phyloP scores from a whole-genome alignment of 2,329 filamentous ascomycete genomes.

The Diaporthe capsici region DNA sequence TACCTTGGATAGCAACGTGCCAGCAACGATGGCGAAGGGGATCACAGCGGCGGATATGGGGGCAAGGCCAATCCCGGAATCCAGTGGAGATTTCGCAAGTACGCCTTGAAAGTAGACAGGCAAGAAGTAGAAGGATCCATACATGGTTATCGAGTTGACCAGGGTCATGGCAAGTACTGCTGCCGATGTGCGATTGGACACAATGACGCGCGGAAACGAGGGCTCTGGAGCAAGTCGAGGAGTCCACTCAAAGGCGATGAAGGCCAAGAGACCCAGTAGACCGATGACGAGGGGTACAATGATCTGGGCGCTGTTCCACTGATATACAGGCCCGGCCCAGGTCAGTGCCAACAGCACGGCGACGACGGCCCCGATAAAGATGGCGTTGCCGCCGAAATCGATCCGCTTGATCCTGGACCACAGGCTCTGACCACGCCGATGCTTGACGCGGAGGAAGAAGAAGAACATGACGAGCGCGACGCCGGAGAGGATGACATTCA shows the following conservation, averaged over 20 bases:
- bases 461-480: conserved; percentile 1
- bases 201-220: conserved; percentile 60
- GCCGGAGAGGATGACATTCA: neutral
- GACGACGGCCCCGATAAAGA: conserved; percentile 39
- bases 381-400: conserved; percentile 41
- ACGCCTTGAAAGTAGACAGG: conserved; percentile 63
- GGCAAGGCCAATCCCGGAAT: conserved; percentile 51
- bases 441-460: neutral
- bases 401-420: conserved; percentile 28
- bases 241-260: neutral
- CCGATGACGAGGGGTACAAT: neutral
- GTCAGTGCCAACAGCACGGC: conserved; percentile 43
- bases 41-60: conserved; percentile 39
- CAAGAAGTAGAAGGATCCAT: conserved; percentile 57
- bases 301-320: conserved; percentile 37
- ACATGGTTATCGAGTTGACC: conserved; percentile 54
- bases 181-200: conserved; percentile 58
- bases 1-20: neutral
- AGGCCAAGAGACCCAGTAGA: neutral
- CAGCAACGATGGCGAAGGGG: neutral
- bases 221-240: conserved; percentile 36
- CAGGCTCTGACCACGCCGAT: neutral
- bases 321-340: conserved; percentile 41
- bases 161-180: conserved; percentile 53
- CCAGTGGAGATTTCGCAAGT: conserved; percentile 48